phyloP scores from a whole-genome alignment of 2,329 filamentous ascomycete species.

The Colletotrichum eleusines region DNA sequence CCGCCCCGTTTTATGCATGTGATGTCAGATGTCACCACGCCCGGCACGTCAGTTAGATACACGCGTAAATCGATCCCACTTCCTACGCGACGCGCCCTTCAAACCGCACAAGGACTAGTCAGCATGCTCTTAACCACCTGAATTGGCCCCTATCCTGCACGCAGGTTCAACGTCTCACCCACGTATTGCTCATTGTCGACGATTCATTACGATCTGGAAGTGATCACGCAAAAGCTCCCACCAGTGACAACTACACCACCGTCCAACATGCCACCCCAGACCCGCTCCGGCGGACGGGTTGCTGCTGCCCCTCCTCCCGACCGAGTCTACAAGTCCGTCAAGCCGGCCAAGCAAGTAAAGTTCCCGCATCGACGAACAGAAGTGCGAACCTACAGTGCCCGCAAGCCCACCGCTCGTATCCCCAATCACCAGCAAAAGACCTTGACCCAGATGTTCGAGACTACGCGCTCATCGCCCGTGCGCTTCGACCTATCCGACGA shows the following conservation, averaged over 20 bases:
- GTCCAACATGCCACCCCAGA: constrained; percentile 52
- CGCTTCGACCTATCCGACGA: constrained; percentile 47
- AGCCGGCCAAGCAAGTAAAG: constrained; percentile 53
- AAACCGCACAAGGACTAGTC: constrained; percentile 27
- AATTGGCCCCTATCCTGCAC: constrained; percentile 1
- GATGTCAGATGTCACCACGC: constrained; percentile 28
- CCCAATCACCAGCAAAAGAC: constrained; percentile 52
- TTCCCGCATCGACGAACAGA: constrained; percentile 53
- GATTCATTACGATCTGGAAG: constrained; percentile 3
- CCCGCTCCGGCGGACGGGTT: constrained; percentile 53
- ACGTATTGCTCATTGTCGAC: neutral
- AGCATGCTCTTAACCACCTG: constrained; percentile 12
- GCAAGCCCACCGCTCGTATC: constrained; percentile 36
- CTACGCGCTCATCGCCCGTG: constrained; percentile 45
- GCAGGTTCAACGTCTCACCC: neutral
- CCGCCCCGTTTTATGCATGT: constrained; percentile 32
- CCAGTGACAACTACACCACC: neutral
- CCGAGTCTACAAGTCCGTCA: constrained; percentile 55
- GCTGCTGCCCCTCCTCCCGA: constrained; percentile 46
- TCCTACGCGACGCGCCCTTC: constrained; percentile 36
- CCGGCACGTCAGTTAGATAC: constrained; percentile 20
- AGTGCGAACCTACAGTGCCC: constrained; percentile 51
- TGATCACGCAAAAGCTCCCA: neutral
- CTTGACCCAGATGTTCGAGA: constrained; percentile 57
- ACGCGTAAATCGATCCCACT: constrained; percentile 37